These are phyloP conservation scores for Aspergillus nidulans DNA, from an alignment of 495 filamentous ascomycete species.

Conservation along the genomic window DNA sequence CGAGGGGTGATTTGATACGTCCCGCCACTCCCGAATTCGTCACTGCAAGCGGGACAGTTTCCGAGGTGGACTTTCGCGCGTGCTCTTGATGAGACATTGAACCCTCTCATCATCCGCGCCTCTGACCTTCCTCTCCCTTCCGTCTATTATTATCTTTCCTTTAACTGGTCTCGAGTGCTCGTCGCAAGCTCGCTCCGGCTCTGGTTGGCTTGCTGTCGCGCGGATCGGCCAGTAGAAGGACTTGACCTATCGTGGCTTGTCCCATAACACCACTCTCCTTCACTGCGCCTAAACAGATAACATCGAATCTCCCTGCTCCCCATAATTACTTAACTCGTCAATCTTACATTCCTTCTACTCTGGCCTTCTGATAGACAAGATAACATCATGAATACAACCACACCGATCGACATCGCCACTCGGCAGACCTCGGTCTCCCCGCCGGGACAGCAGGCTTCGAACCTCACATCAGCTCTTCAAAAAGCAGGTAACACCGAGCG, in stretches of 20 bases:
- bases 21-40: slow-evolving; percentile 28
- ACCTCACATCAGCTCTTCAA: slow-evolving; percentile 58
- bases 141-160: slow-evolving; percentile 22
- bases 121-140: slow-evolving; percentile 40
- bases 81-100: slow-evolving; percentile 18
- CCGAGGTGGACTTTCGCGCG: slow-evolving; percentile 35
- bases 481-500: slow-evolving; percentile 40
- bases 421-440: slow-evolving; percentile 61
- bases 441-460: slow-evolving; percentile 55
- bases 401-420: slow-evolving; percentile 63
- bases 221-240: slow-evolving; percentile 36
- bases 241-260: slow-evolving; percentile 16
- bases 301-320: slow-evolving; percentile 1
- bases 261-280: slow-evolving; percentile 14
- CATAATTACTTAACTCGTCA: slow-evolving; percentile 30
- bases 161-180: not conserved
- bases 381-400: slow-evolving; percentile 48
- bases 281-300: slow-evolving; percentile 8
- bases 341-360: slow-evolving; percentile 43
- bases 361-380: slow-evolving; percentile 13
- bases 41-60: slow-evolving; percentile 41
- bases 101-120: slow-evolving; percentile 32
- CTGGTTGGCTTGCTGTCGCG: slow-evolving; percentile 40
- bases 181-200: slow-evolving; percentile 31
- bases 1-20: slow-evolving; percentile 17